These are phyloP conservation scores for Arabidopsis thaliana DNA, from an alignment of 345 rosid species.

Conservation along the genomic window DNA sequence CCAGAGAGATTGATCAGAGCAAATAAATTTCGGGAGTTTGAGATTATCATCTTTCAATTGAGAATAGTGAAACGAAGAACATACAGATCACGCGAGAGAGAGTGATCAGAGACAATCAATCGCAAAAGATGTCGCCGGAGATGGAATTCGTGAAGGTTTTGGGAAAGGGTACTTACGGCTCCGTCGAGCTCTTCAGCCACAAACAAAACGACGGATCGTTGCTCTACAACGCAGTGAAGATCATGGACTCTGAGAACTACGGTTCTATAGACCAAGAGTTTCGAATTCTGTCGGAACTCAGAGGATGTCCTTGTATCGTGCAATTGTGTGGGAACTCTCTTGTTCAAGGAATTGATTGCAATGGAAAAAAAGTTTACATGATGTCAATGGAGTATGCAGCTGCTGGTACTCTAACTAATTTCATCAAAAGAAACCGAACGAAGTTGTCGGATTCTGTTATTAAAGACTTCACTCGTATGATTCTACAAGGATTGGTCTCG, in stretches of 20 bases:
- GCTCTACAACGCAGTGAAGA: constrained; percentile 33
- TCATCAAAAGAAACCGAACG: constrained; percentile 12
- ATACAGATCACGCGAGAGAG: background rate
- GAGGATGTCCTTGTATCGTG: constrained; percentile 21
- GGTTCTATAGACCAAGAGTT: constrained; percentile 24
- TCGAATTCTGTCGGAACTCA: constrained; percentile 21
- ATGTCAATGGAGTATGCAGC: constrained; percentile 38
- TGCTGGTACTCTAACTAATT: constrained; percentile 20
- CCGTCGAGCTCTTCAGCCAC: constrained; percentile 32
- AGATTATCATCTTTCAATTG: background rate
- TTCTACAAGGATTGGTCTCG: constrained; percentile 40
- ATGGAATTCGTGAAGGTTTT: constrained; percentile 34
- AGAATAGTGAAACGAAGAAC: background rate
- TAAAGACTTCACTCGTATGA: constrained; percentile 40
- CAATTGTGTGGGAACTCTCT: constrained; percentile 25
- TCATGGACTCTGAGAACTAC: background rate
- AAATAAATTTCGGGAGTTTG: background rate
- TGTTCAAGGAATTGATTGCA: background rate
- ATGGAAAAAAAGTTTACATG: constrained; percentile 15
- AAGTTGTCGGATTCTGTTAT: background rate
- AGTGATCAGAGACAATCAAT: background rate
- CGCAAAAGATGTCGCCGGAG: background rate
- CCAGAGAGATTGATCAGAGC: background rate
- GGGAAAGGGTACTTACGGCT: constrained; percentile 39
- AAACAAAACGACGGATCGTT: constrained; percentile 25